Evolutionary conservation across 2,329 filamentous ascomycete species (phyloP).

Genomic region (Epichloe hybrida): DNA sequence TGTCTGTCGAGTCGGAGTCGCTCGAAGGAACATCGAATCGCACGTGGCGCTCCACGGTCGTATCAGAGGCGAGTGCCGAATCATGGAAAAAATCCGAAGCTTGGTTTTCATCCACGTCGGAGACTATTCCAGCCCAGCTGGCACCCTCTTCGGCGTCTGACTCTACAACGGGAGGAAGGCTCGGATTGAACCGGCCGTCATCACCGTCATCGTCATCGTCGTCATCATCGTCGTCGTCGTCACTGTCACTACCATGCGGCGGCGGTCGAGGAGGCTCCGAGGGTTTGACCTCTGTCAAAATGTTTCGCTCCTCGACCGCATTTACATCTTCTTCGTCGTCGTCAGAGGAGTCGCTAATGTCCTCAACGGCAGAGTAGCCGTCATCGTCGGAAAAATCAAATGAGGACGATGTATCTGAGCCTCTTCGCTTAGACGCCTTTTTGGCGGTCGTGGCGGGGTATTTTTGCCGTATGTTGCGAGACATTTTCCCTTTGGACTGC

Average conservation of each 20-base stretch:
- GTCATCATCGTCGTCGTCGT: neutral
- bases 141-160: constrained; percentile 30
- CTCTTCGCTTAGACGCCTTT: constrained; percentile 31
- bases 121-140: constrained; percentile 44
- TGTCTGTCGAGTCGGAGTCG: constrained; percentile 53
- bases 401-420: constrained; percentile 40
- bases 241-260: constrained; percentile 11
- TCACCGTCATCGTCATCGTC: constrained; percentile 25
- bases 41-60: constrained; percentile 46
- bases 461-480: constrained; percentile 40
- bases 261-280: constrained; percentile 41
- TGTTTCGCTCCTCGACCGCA: constrained; percentile 64
- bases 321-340: constrained; percentile 69
- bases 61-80: constrained; percentile 28
- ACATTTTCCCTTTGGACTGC: constrained; percentile 22
- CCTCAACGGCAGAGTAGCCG: constrained; percentile 63
- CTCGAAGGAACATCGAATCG: constrained; percentile 59
- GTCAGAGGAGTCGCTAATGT: constrained; percentile 64
- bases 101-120: constrained; percentile 30
- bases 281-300: constrained; percentile 36
- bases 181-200: constrained; percentile 25
- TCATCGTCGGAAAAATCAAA: constrained; percentile 47
- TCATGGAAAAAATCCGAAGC: constrained; percentile 29
- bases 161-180: constrained; percentile 20
- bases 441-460: constrained; percentile 27